Evolutionary conservation across 345 rosid genomes (phyloP).

Genomic region (Brassica cretica): DNA sequence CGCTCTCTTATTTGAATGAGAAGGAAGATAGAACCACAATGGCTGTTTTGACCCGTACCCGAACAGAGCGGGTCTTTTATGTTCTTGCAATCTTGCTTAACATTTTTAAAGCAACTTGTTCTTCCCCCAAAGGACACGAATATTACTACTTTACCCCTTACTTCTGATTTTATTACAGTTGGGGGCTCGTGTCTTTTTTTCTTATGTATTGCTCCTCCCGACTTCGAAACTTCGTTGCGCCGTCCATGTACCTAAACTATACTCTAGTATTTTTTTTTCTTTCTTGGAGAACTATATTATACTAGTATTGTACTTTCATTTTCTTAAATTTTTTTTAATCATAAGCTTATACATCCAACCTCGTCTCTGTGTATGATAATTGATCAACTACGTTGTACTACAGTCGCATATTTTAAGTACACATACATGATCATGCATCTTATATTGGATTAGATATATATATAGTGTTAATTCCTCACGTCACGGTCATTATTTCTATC

Average conservation of each 20-base stretch:
- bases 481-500: not conserved
- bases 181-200: slow-evolving; percentile 36
- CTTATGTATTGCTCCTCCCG: slow-evolving; percentile 8
- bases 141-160: slow-evolving; percentile 27
- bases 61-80: slow-evolving; percentile 37
- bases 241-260: slow-evolving; percentile 11
- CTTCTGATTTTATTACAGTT: slow-evolving; percentile 29
- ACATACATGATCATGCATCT: not conserved
- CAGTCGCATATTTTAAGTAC: not conserved
- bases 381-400: not conserved
- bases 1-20: slow-evolving; percentile 31
- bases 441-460: not conserved
- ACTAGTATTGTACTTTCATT: no score
- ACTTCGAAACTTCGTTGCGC: slow-evolving; percentile 27
- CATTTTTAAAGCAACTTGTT: slow-evolving; percentile 42
- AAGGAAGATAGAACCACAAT: slow-evolving; percentile 33
- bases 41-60: slow-evolving; percentile 40
- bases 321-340: no score
- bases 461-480: not conserved
- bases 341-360: not conserved
- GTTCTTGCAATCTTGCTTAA: not conserved
- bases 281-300: no score
- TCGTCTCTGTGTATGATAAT: not conserved
- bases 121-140: slow-evolving; percentile 14
- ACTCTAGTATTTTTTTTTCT: no score